Percentiles rank a stretch among this genome's conserved stretches.
These are phyloP conservation scores for Yamadazyma epiphylla DNA, from an alignment of 1,139 yeast species.

Conservation along the genomic window DNA sequence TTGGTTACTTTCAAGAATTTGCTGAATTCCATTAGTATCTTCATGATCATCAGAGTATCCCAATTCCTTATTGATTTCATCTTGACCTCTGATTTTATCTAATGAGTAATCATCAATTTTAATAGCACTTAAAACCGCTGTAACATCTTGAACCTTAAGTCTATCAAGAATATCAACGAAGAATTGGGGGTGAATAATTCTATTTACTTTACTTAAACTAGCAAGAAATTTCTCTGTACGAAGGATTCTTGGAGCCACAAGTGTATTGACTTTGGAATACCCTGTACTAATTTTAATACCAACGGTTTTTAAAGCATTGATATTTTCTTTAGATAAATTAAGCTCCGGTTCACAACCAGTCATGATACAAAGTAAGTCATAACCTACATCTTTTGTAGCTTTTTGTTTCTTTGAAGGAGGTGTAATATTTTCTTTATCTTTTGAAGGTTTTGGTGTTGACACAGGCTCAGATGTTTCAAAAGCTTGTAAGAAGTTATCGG, in stretches of 20 bases:
- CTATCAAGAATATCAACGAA: conserved; percentile 36
- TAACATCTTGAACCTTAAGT: conserved; percentile 17
- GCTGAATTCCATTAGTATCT: conserved; percentile 9
- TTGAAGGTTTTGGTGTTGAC: conserved; percentile 4
- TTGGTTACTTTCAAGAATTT: conserved; percentile 13
- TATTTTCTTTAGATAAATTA: conserved; percentile 31
- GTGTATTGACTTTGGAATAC: conserved; percentile 35
- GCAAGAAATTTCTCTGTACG: conserved; percentile 83
- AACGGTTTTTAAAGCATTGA: conserved; percentile 21
- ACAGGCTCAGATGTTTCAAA: conserved; percentile 15
- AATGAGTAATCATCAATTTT: conserved; percentile 30
- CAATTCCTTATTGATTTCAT: conserved; percentile 30
- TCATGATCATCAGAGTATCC: conserved; percentile 20
- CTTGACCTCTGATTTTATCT: conserved; percentile 27
- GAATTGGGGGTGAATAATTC: conserved; percentile 48
- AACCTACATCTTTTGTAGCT: conserved; percentile 16
- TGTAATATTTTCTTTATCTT: conserved; percentile 7
- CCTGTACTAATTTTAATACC: conserved; percentile 42
- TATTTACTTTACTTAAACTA: conserved; percentile 30
- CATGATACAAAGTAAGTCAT: conserved; percentile 30
- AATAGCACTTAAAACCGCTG: conserved; percentile 12
- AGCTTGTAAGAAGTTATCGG: conserved; percentile 33
- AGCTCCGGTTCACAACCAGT: conserved; percentile 62
- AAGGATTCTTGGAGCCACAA: conserved; percentile 73
- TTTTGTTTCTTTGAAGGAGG: conserved; percentile 9